Base-by-base conservation (phyloP, 1,284 basidiomycete genomes). In the Volvariella surrecta region DNA sequence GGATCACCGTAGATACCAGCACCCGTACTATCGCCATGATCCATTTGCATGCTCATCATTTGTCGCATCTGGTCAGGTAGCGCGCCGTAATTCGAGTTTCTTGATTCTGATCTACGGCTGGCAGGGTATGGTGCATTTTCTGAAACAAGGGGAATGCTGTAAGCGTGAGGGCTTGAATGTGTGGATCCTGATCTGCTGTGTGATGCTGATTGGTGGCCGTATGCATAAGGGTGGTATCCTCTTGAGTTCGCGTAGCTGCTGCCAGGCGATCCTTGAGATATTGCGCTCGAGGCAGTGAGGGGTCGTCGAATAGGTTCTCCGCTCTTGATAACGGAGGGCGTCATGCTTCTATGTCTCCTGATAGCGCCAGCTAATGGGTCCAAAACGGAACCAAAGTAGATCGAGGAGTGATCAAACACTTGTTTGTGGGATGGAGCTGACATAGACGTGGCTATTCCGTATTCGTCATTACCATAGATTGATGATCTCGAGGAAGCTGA, bases 301-400 rank as follows among this genome's bases (percentile, higher is more conserved):
- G 76, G 75, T 32, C 77, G 54, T 40, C 76, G 61, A 43, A 72
- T 69, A 21, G 62, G 58, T 52, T 76, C 74, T 13, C 65, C 70
- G 41, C 62, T 68, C 43, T 72, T 66, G 34, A 67, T 58, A 18
- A 78, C 50, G 0, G 76, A 76, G 13, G 84, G 84, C 16, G 85
- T 88, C 68, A 81, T 84, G 57, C 82, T 84, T 44, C 84, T 66
- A 56, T 85, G 77, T 39, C 83, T 67, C 43, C 82, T 63, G 31
- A 78, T 68, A 4, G 84, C 80, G 2, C 82, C 82, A 13, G 52
- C 49, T 15, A 53, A 52, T 19, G 53, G 50, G 3, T 68, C 62
- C 3, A 65, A 50, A 45, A 67, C 56, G 9, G 61, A 62, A 32
- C 70, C 56, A 0, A 71, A 66, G 52, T 73, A 79, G 34, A 80